These are phyloP conservation scores for Phascolomyces articulosus DNA, from an alignment of 371 early-diverging fungal species.

Conservation along the genomic window DNA sequence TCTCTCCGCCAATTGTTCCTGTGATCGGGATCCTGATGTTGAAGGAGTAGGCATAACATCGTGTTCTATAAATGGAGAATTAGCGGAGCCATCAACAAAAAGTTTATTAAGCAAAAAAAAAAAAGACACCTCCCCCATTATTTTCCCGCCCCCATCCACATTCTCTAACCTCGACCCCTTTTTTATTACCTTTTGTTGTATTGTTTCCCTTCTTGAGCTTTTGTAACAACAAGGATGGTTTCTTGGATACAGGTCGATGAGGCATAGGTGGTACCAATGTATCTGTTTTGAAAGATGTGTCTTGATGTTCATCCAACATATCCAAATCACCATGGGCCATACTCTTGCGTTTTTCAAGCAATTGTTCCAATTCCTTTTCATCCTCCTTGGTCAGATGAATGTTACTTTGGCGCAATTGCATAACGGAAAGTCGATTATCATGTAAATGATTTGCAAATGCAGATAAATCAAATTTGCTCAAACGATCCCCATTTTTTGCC, in stretches of 20 bases:
- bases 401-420: slow-evolving; percentile 37
- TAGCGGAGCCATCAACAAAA: not conserved
- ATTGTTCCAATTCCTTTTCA: slow-evolving; percentile 36
- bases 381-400: slow-evolving; percentile 48
- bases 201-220: slow-evolving; percentile 8
- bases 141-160: too few relatives aligned
- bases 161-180: too few relatives aligned
- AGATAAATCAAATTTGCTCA: slow-evolving; percentile 36
- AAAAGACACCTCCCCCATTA: too few relatives aligned
- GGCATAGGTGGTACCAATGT: slow-evolving; percentile 11
- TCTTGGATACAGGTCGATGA: slow-evolving; percentile 14
- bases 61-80: not conserved
- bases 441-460: slow-evolving; percentile 50
- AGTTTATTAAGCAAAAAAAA: too few relatives aligned
- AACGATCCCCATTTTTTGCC: slow-evolving; percentile 3
- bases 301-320: not conserved
- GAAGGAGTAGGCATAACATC: not conserved
- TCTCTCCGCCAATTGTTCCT: slow-evolving; percentile 3
- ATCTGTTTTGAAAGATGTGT: not conserved
- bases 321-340: not conserved
- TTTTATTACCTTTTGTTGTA: not conserved
- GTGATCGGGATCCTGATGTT: not conserved
- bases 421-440: slow-evolving; percentile 42
- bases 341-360: slow-evolving; percentile 28
- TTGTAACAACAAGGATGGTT: slow-evolving; percentile 21